phyloP scores from a whole-genome alignment of 2,329 filamentous ascomycete genomes.

The Neonectria ditissima region DNA sequence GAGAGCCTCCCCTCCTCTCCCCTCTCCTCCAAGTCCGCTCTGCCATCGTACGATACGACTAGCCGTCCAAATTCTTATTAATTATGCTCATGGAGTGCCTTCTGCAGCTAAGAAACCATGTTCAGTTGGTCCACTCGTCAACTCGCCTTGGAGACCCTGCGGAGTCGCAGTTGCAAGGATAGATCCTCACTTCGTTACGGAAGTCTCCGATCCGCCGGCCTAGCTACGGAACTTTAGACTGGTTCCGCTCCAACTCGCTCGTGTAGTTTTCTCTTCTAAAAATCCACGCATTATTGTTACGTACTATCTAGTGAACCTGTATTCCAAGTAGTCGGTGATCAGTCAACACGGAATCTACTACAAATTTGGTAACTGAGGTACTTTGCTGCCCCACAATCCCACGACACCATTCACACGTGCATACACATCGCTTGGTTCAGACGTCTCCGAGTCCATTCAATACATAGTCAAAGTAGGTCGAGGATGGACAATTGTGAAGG shows the following conservation, averaged over 20 bases:
- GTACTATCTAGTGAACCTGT: not conserved
- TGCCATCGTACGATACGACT: conserved; percentile 4
- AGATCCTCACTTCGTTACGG: not conserved
- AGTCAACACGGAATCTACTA: not conserved
- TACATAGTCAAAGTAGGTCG: not conserved
- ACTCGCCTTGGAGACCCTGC: not conserved
- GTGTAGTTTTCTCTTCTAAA: not conserved
- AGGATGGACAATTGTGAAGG: not conserved
- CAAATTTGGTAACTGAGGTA: not conserved
- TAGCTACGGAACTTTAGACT: not conserved
- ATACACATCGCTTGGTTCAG: not conserved
- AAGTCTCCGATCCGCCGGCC: not conserved
- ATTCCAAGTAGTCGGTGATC: not conserved
- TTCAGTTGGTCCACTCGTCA: not conserved
- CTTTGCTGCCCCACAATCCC: too few species aligned
- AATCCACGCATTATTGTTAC: not conserved
- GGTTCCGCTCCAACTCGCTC: not conserved
- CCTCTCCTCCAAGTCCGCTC: not conserved
- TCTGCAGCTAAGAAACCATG: not conserved
- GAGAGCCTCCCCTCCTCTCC: not conserved
- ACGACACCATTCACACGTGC: too few species aligned
- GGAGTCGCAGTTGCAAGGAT: conserved; percentile 2
- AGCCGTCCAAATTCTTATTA: not conserved
- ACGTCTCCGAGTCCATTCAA: not conserved
- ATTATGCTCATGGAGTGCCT: not conserved